phyloP scores from a whole-genome alignment of 176 grass and related monocot genomes.

The Triticum turgidum region DNA sequence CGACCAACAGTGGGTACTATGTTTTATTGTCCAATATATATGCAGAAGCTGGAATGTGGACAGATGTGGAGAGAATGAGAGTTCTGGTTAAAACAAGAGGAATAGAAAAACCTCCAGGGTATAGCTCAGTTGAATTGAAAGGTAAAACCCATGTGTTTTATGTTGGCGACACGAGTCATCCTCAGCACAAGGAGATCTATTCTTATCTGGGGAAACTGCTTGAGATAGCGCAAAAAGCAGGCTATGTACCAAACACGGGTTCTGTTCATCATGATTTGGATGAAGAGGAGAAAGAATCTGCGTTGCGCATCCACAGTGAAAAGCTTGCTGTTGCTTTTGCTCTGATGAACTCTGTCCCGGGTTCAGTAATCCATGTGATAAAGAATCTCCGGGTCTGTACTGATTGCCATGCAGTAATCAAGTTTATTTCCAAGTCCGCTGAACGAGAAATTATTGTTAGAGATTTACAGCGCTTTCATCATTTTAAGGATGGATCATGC shows the following conservation, averaged over 20 bases:
- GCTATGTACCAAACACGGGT: constrained; percentile 80
- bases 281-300: constrained; percentile 85
- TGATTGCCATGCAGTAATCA: constrained; percentile 81
- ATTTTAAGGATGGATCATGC: constrained; percentile 82
- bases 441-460: constrained; percentile 71
- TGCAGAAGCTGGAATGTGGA: constrained; percentile 78
- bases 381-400: constrained; percentile 87
- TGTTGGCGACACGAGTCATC: constrained; percentile 80
- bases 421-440: constrained; percentile 69
- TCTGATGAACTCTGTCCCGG: constrained; percentile 60
- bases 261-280: constrained; percentile 84
- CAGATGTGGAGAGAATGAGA: constrained; percentile 70
- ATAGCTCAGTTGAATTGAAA: constrained; percentile 81
- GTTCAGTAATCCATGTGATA: constrained; percentile 75
- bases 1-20: constrained; percentile 75
- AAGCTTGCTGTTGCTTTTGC: constrained; percentile 94
- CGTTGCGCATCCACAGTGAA: constrained; percentile 78
- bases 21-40: constrained; percentile 90
- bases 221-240: constrained; percentile 69
- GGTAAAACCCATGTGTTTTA: constrained; percentile 81
- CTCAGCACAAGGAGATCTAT: constrained; percentile 75
- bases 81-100: constrained; percentile 66
- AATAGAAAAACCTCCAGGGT: constrained; percentile 79
- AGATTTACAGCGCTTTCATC: constrained; percentile 82
- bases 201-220: constrained; percentile 75